Percentiles rank a stretch among this genome's conserved stretches.
These are phyloP conservation scores for Dalbergia oliveri DNA, from an alignment of 306 rosid species.

Conservation along the genomic window DNA sequence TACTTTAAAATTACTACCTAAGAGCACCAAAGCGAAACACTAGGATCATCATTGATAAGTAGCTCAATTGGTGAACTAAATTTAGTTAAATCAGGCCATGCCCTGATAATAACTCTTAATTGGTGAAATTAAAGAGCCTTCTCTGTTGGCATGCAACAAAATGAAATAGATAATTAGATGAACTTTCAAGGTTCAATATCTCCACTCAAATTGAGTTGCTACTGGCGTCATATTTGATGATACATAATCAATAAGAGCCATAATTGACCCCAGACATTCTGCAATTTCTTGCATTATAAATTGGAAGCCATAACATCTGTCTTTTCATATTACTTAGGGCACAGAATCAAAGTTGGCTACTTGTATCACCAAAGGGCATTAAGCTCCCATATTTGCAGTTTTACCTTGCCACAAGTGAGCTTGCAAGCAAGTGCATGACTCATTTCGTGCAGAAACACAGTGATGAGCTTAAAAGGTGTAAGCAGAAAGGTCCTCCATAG, in stretches of 20 bases:
- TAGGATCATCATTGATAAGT: conserved; percentile 9
- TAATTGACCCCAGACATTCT: conserved; percentile 16
- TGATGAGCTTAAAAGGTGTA: conserved; percentile 96
- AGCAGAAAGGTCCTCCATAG: conserved; percentile 90
- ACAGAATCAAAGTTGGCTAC: conserved; percentile 15
- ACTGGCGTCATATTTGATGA: conserved; percentile 20
- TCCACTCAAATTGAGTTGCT: conserved; percentile 22
- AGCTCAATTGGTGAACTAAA: conserved; percentile 28
- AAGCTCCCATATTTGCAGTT: conserved; percentile 29
- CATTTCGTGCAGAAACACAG: conserved; percentile 92
- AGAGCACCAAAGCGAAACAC: conserved; percentile 2
- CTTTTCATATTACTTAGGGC: conserved; percentile 12
- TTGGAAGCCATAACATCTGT: conserved; percentile 18
- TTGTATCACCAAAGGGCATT: conserved; percentile 37
- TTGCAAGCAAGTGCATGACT: conserved; percentile 95
- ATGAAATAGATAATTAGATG: conserved; percentile 18
- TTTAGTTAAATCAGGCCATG: neutral
- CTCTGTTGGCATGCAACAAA: conserved; percentile 12
- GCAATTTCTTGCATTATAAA: conserved; percentile 16
- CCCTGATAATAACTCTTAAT: conserved; percentile 8
- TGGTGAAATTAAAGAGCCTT: neutral
- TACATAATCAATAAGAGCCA: conserved; percentile 17
- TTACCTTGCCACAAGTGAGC: conserved; percentile 95
- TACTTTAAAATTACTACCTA: conserved; percentile 6
- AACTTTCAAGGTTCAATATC: neutral